Percentiles rank a stretch among this genome's conserved stretches.
phyloP scores from a whole-genome alignment of 106 monocot species.

The Dendrobium chrysotoxum region DNA sequence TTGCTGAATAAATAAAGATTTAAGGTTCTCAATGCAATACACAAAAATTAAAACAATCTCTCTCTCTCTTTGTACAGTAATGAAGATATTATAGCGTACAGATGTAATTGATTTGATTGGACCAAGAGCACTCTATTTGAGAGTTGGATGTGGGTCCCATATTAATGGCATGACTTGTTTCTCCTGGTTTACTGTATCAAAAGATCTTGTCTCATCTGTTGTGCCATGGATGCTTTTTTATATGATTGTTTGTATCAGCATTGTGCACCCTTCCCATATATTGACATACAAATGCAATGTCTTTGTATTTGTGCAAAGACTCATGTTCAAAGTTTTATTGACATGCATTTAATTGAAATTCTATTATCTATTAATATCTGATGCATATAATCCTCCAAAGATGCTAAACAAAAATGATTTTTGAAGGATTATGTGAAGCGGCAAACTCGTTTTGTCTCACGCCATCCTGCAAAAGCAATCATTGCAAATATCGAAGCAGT shows the following conservation, averaged over 20 bases:
- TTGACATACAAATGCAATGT: neutral
- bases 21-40: too few relatives aligned
- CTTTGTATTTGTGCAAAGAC: neutral
- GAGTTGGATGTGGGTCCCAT: too few relatives aligned
- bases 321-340: neutral
- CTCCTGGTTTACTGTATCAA: too few relatives aligned
- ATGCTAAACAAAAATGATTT: neutral
- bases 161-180: too few relatives aligned
- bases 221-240: neutral
- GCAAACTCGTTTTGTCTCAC: slow-evolving; percentile 91
- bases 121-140: too few relatives aligned
- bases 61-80: too few relatives aligned
- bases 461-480: slow-evolving; percentile 59
- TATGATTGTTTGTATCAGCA: neutral
- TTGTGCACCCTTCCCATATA: neutral
- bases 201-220: too few relatives aligned
- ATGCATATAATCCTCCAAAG: neutral
- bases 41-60: too few relatives aligned
- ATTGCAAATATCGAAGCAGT: slow-evolving; percentile 68
- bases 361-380: neutral
- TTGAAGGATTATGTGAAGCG: slow-evolving; percentile 74
- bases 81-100: too few relatives aligned
- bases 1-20: too few relatives aligned
- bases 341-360: neutral
- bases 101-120: too few relatives aligned